These are phyloP conservation scores for Pythium chondricola DNA, from an alignment of 352 stramenopile species.

Conservation along the genomic window DNA sequence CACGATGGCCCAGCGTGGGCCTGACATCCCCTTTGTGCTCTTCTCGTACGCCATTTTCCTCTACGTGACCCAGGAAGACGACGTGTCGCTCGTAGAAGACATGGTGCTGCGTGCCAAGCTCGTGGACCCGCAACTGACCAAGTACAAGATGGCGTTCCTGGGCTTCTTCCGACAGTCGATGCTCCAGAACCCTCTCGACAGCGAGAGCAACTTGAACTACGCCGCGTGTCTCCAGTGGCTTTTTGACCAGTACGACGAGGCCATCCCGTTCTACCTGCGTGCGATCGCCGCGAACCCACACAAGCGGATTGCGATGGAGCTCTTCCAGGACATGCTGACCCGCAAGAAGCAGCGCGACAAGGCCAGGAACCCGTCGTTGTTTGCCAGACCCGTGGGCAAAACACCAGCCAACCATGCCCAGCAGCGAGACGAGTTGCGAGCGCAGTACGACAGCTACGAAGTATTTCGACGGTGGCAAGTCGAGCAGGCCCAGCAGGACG, in stretches of 20 bases:
- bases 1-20: constrained; percentile 70
- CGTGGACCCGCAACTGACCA: constrained; percentile 43
- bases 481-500: constrained; percentile 44
- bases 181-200: constrained; percentile 49
- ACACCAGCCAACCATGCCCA: constrained; percentile 3
- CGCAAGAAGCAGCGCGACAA: constrained; percentile 34
- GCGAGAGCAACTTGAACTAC: constrained; percentile 76
- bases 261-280: constrained; percentile 54
- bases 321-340: constrained; percentile 77
- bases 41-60: constrained; percentile 72
- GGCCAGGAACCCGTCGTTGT: constrained; percentile 15
- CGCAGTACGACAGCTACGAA: constrained; percentile 56
- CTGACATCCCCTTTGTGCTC: constrained; percentile 75
- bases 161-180: constrained; percentile 76
- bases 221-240: constrained; percentile 70
- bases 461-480: constrained; percentile 67
- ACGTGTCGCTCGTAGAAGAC: constrained; percentile 51
- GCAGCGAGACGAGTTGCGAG: constrained; percentile 28
- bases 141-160: constrained; percentile 72
- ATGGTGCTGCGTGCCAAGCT: constrained; percentile 56
- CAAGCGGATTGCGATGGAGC: constrained; percentile 49
- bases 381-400: constrained; percentile 18
- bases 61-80: constrained; percentile 67
- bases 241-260: constrained; percentile 54
- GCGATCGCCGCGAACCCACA: constrained; percentile 60